A percentile compares a stretch with the other conserved stretches of the same genome.
Evolutionary conservation across 768 basidiomycete genomes (phyloP).

Genomic region (Jaapia argillacea): DNA sequence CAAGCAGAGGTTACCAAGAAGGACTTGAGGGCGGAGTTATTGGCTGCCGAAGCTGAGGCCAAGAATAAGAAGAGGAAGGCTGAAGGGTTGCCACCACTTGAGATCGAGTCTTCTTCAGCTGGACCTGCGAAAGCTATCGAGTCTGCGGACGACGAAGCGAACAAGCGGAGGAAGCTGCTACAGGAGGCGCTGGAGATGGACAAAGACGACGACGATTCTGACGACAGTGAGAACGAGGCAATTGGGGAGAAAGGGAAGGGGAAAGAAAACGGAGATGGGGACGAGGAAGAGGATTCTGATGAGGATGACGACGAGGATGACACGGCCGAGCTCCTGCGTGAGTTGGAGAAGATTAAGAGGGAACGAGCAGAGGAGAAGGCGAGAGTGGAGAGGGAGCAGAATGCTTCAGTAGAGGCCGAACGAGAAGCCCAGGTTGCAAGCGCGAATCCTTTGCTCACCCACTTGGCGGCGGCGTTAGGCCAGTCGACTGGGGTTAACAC

Average conservation of each 20-base stretch:
- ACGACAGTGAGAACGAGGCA: slow-evolving; percentile 32
- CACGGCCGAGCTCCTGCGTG: slow-evolving; percentile 86
- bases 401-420: slow-evolving; percentile 43
- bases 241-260: slow-evolving; percentile 18
- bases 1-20: slow-evolving; percentile 61
- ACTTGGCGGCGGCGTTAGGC: slow-evolving; percentile 79
- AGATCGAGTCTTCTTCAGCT: slow-evolving; percentile 32
- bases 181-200: slow-evolving; percentile 84
- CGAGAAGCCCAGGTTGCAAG: slow-evolving; percentile 81
- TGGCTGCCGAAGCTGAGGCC: slow-evolving; percentile 81
- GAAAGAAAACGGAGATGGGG: slow-evolving; percentile 17
- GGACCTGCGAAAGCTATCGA: slow-evolving; percentile 28
- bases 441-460: slow-evolving; percentile 78
- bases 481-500: slow-evolving; percentile 61
- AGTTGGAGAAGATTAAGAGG: slow-evolving; percentile 97
- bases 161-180: slow-evolving; percentile 80
- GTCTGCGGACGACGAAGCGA: slow-evolving; percentile 44
- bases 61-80: slow-evolving; percentile 89
- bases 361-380: slow-evolving; percentile 92
- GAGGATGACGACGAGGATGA: slow-evolving; percentile 75
- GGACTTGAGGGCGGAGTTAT: slow-evolving; percentile 77
- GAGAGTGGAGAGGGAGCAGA: slow-evolving; percentile 67
- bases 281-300: slow-evolving; percentile 41
- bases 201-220: slow-evolving; percentile 80
- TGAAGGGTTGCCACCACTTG: slow-evolving; percentile 44